Percentiles rank a stretch among this genome's conserved stretches.
These are phyloP conservation scores for Hanseniaspora valbyensis DNA, from an alignment of 805 yeast species.

Conservation along the genomic window DNA sequence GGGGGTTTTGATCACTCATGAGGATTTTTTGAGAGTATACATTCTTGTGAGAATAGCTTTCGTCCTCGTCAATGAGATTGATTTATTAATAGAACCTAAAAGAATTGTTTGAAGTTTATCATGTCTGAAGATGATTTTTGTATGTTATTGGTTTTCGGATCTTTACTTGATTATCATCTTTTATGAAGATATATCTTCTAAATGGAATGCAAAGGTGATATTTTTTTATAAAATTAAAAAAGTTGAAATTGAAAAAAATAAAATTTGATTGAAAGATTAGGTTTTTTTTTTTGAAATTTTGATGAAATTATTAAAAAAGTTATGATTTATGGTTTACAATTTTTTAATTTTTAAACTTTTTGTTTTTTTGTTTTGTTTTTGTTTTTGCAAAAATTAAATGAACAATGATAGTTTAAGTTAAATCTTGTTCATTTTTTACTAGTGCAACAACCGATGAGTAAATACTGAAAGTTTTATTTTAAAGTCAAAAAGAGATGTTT, in stretches of 20 bases:
- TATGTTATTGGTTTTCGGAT: constrained; percentile 12
- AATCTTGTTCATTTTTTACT: constrained; percentile 8
- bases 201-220: constrained; percentile 16
- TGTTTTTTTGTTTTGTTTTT: not conserved
- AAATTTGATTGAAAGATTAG: not conserved
- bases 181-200: constrained; percentile 7
- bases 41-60: constrained; percentile 15
- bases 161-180: constrained; percentile 15
- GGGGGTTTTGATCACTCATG: constrained; percentile 8
- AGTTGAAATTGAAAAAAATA: not conserved
- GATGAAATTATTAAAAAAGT: constrained; percentile 13
- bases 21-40: constrained; percentile 9
- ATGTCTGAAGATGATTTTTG: constrained; percentile 11
- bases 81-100: constrained; percentile 1
- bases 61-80: constrained; percentile 6
- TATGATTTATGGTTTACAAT: constrained; percentile 15
- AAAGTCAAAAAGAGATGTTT: not conserved
- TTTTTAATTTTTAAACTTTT: not conserved
- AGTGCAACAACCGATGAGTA: constrained; percentile 8
- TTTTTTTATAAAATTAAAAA: constrained; percentile 8
- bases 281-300: constrained; percentile 4
- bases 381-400: too few species aligned
- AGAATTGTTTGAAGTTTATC: constrained; percentile 12
- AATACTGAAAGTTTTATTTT: constrained; percentile 7
- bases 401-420: not conserved